phyloP scores from a whole-genome alignment of 2,329 filamentous ascomycete genomes.

The Ophiostoma novo-ulmi region DNA sequence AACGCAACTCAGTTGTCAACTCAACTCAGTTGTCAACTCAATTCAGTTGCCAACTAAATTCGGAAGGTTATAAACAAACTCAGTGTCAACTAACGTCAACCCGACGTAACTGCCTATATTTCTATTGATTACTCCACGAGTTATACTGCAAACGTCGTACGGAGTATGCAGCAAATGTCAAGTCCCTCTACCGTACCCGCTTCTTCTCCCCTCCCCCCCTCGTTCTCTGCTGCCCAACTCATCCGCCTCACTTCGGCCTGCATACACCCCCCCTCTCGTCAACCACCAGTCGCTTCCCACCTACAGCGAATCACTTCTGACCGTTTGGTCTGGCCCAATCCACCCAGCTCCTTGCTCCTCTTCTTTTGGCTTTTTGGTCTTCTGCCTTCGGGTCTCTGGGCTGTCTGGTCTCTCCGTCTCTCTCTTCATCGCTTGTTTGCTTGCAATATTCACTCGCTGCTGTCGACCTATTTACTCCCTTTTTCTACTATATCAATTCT shows the following conservation, averaged over 20 bases:
- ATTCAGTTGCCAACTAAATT: not conserved
- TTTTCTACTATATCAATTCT: conserved; percentile 4
- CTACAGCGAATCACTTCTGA: conserved; percentile 22
- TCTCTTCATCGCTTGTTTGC: not conserved
- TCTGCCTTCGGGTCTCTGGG: not conserved
- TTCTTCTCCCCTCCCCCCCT: conserved; percentile 15
- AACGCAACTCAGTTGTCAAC: not conserved
- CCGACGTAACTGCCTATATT: not conserved
- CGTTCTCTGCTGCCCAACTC: conserved; percentile 20
- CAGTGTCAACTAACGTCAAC: not conserved
- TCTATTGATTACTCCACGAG: not conserved
- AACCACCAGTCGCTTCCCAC: not conserved
- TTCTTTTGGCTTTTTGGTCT: not conserved
- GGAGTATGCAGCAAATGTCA: not conserved
- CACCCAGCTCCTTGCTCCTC: conserved; percentile 18
- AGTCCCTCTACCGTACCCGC: conserved; percentile 9
- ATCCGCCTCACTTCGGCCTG: conserved; percentile 16
- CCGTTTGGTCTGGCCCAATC: conserved; percentile 22
- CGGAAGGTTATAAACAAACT: not conserved
- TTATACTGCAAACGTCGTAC: not conserved
- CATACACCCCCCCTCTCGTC: conserved; percentile 18
- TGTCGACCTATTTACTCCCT: not conserved
- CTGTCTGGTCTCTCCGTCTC: not conserved
- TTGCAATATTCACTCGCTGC: conserved; percentile 5
- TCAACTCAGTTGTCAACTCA: not conserved